Evolutionary conservation across 768 basidiomycete genomes (phyloP).

Genomic region (Glaciozyma martinii): DNA sequence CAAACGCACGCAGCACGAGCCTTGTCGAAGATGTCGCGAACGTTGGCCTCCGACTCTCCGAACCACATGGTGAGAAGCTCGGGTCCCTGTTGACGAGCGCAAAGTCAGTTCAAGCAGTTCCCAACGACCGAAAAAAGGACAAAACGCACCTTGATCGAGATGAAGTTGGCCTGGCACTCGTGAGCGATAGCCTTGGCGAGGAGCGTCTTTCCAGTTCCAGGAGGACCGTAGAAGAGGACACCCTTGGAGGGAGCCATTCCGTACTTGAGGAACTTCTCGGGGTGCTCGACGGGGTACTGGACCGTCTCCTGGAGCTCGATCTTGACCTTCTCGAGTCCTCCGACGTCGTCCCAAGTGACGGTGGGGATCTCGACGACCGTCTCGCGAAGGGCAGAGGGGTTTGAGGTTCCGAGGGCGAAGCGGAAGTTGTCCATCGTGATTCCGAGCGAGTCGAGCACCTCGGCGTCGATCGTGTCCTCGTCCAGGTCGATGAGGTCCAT

Average conservation of each 20-base stretch:
- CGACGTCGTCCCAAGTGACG: slow-evolving; percentile 97
- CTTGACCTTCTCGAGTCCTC: slow-evolving; percentile 99
- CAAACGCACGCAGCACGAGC: slow-evolving; percentile 67
- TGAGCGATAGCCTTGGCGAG: slow-evolving; percentile 98
- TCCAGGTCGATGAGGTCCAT: slow-evolving; percentile 87
- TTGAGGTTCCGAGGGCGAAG: slow-evolving; percentile 92
- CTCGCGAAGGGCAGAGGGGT: slow-evolving; percentile 96
- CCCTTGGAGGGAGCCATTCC: slow-evolving; percentile 99
- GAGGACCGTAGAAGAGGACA: slow-evolving; percentile 98
- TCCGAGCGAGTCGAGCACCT: slow-evolving; percentile 95
- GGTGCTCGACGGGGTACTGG: slow-evolving; percentile 99
- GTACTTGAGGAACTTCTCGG: slow-evolving; percentile 99
- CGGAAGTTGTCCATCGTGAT: slow-evolving; percentile 99
- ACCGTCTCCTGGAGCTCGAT: slow-evolving; percentile 98
- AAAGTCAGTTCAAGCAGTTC: neutral
- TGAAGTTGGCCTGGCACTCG: slow-evolving; percentile 99
- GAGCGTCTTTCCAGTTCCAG: slow-evolving; percentile 98
- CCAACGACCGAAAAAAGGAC: neutral
- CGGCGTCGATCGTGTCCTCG: slow-evolving; percentile 97
- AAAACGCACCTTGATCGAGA: slow-evolving; percentile 75
- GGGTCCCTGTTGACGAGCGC: slow-evolving; percentile 54
- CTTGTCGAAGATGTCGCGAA: slow-evolving; percentile 99
- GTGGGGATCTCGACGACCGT: slow-evolving; percentile 99
- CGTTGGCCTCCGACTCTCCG: slow-evolving; percentile 99
- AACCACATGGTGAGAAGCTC: slow-evolving; percentile 99